These are phyloP conservation scores for Aspergillus pseudotamarii DNA, from an alignment of 2,329 filamentous ascomycete species.

Conservation along the genomic window DNA sequence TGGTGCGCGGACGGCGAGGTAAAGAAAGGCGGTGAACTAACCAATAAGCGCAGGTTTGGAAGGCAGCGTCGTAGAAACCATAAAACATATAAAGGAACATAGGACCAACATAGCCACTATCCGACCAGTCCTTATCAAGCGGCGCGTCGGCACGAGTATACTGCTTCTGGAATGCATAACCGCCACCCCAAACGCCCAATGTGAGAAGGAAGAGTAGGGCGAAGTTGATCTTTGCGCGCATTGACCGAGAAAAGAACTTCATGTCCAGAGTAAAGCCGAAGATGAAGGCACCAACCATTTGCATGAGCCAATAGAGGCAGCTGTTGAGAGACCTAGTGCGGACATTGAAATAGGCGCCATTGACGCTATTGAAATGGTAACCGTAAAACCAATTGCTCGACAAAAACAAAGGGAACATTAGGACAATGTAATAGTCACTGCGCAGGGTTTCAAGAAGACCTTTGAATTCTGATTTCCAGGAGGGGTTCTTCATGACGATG, in stretches of 20 bases:
- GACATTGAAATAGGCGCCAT: slow-evolving; percentile 70
- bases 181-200: slow-evolving; percentile 79
- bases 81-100: slow-evolving; percentile 93
- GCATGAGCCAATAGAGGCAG: slow-evolving; percentile 75
- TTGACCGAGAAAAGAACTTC: slow-evolving; percentile 60
- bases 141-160: slow-evolving; percentile 54
- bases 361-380: slow-evolving; percentile 77
- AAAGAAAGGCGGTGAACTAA: slow-evolving; percentile 35
- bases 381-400: slow-evolving; percentile 79
- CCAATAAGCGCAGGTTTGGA: slow-evolving; percentile 93
- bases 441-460: slow-evolving; percentile 75
- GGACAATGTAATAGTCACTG: slow-evolving; percentile 71
- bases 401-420: slow-evolving; percentile 81
- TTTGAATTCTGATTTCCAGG: slow-evolving; percentile 76
- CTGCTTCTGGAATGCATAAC: slow-evolving; percentile 72
- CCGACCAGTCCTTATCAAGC: slow-evolving; percentile 63
- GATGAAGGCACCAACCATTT: slow-evolving; percentile 74
- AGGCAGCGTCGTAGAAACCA: slow-evolving; percentile 84
- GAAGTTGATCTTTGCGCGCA: slow-evolving; percentile 68
- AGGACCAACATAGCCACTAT: slow-evolving; percentile 70
- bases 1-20: neutral
- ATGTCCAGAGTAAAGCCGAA: slow-evolving; percentile 74
- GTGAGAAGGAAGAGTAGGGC: slow-evolving; percentile 67
- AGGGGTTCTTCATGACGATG: slow-evolving; percentile 88
- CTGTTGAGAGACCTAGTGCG: slow-evolving; percentile 77